phyloP scores from a whole-genome alignment of 371 early-diverging fungal genomes.

The Cokeromyces recurvatus region DNA sequence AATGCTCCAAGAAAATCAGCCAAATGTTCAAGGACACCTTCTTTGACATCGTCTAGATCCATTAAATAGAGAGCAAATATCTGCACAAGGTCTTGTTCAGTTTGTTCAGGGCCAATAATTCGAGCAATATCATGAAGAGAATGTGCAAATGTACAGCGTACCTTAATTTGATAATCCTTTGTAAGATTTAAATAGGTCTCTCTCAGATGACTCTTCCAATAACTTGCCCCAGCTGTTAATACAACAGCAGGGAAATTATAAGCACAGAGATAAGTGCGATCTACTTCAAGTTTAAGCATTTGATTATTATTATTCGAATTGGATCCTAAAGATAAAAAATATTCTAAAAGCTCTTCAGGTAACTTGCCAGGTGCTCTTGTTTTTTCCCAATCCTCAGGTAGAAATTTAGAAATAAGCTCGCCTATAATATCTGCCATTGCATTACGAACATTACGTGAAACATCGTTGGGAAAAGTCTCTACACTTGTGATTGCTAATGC shows the following conservation, averaged over 20 bases:
- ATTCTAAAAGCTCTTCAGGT: constrained; percentile 34
- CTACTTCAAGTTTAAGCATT: constrained; percentile 45
- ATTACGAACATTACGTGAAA: constrained; percentile 55
- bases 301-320: constrained; percentile 24
- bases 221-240: constrained; percentile 51
- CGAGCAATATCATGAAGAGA: constrained; percentile 58
- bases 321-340: constrained; percentile 38
- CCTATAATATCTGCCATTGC: constrained; percentile 56
- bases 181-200: constrained; percentile 48
- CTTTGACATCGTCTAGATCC: constrained; percentile 59
- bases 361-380: constrained; percentile 40
- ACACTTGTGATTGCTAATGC: constrained; percentile 41
- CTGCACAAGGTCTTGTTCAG: constrained; percentile 54
- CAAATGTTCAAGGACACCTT: constrained; percentile 56
- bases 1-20: constrained; percentile 54
- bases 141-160: constrained; percentile 56
- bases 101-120: constrained; percentile 54
- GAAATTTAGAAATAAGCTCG: constrained; percentile 52
- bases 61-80: constrained; percentile 57
- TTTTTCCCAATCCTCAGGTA: constrained; percentile 44
- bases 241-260: constrained; percentile 62
- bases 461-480: constrained; percentile 47
- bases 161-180: constrained; percentile 55
- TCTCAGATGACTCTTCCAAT: constrained; percentile 50
- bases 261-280: constrained; percentile 56